phyloP scores from a whole-genome alignment of 2,329 filamentous ascomycete genomes.

The Trichoderma semiorbis region DNA sequence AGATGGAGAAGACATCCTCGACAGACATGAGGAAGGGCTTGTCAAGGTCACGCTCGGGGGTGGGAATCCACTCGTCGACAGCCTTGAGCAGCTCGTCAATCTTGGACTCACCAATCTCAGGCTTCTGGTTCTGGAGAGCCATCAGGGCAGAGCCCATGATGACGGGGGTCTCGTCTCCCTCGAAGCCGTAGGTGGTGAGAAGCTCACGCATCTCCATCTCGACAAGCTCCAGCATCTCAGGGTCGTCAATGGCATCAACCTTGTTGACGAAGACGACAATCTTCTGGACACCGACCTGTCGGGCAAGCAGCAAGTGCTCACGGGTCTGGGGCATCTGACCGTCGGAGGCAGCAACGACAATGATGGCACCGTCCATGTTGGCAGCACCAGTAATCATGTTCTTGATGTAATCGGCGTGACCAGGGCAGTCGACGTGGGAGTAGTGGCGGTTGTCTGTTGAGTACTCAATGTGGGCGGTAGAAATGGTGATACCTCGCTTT shows the following conservation, averaged over 20 bases:
- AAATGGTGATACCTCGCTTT: constrained; percentile 99
- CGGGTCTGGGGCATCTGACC: constrained; percentile 99
- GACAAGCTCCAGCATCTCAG: constrained; percentile 99
- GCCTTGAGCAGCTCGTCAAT: constrained; percentile 89
- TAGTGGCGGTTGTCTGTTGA: constrained; percentile 92
- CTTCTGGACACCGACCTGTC: constrained; percentile 96
- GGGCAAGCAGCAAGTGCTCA: constrained; percentile 95
- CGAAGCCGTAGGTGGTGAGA: constrained; percentile 87
- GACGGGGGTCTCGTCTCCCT: constrained; percentile 96
- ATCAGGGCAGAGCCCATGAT: constrained; percentile 95
- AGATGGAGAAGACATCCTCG: constrained; percentile 87
- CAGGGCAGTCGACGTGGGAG: constrained; percentile 98
- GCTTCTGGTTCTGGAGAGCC: constrained; percentile 80
- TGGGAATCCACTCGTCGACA: constrained; percentile 95
- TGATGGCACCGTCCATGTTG: constrained; percentile 98
- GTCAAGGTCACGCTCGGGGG: constrained; percentile 86
- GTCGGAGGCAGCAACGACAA: constrained; percentile 96
- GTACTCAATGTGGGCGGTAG: constrained; percentile 98
- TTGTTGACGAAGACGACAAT: constrained; percentile 99
- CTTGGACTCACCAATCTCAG: constrained; percentile 81
- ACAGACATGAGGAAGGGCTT: constrained; percentile 99
- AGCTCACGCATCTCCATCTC: constrained; percentile 99
- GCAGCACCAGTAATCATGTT: constrained; percentile 99
- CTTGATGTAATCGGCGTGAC: constrained; percentile 99
- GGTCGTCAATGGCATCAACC: constrained; percentile 94